Conservation (phyloP, 2,329 filamentous ascomycete genomes). For the Monilinia polystroma region DNA sequence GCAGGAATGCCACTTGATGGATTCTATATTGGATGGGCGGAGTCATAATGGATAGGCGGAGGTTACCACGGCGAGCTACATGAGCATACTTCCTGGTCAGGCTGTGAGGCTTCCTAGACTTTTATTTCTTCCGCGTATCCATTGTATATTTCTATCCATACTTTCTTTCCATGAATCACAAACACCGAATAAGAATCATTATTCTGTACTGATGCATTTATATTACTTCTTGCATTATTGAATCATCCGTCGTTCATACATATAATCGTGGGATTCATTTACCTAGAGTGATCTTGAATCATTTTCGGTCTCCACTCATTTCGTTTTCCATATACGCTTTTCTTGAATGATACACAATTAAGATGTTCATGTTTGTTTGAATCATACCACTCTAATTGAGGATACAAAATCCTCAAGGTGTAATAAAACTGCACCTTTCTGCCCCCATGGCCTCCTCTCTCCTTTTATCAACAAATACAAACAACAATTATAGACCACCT, state of each 20-base stretch:
- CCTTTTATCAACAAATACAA: background rate
- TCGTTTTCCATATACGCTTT: background rate
- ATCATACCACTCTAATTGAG: background rate
- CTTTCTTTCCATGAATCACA: background rate
- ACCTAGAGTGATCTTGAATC: background rate
- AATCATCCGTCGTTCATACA: background rate
- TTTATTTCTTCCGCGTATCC: background rate
- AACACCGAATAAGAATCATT: background rate
- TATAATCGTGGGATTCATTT: background rate
- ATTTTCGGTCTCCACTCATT: background rate
- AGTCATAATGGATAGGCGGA: background rate
- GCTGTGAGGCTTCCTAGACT: background rate
- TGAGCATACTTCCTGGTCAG: background rate
- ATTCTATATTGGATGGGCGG: background rate
- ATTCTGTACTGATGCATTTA: background rate
- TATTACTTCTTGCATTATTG: background rate
- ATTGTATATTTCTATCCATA: background rate
- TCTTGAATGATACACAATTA: background rate
- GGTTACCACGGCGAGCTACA: background rate
- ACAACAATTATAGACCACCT: background rate
- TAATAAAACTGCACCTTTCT: background rate
- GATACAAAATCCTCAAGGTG: background rate
- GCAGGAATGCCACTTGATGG: background rate
- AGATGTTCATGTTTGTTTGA: background rate
- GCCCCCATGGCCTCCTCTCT: background rate